Evolutionary conservation across 1,284 basidiomycete genomes (phyloP).

Genomic region (Singerocomus inundabilis): DNA sequence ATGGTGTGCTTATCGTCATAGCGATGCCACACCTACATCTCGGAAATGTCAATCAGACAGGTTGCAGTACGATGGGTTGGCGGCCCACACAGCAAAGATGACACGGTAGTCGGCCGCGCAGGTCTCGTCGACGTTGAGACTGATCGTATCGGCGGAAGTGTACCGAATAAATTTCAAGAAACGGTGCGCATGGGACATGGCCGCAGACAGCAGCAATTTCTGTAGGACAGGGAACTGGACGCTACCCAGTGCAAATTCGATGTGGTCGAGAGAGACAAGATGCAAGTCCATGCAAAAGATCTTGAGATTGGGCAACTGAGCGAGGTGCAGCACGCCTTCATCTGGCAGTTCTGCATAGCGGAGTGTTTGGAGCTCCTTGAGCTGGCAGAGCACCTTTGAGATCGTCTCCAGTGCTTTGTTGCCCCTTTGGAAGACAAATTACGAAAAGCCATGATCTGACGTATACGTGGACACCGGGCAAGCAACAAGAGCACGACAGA

Average conservation of each 20-base stretch:
- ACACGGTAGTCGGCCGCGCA: conserved; percentile 24
- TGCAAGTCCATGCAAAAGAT: conserved; percentile 29
- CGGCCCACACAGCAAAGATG: conserved; percentile 26
- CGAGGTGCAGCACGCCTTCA: conserved; percentile 22
- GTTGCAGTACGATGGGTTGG: conserved; percentile 24
- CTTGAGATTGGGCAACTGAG: conserved; percentile 22
- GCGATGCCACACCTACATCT: conserved; percentile 31
- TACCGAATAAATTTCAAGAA: conserved; percentile 30
- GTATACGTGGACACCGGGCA: conserved; percentile 22
- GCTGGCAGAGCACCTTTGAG: conserved; percentile 23
- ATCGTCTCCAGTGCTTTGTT: conserved; percentile 25
- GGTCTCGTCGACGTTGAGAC: conserved; percentile 33
- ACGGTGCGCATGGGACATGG: conserved; percentile 22
- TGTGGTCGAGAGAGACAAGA: conserved; percentile 20
- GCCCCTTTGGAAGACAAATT: conserved; percentile 29
- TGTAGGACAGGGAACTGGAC: conserved; percentile 23
- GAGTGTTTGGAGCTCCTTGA: conserved; percentile 25
- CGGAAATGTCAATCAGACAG: conserved; percentile 30
- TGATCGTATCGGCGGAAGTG: conserved; percentile 31
- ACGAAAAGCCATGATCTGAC: too few relatives aligned
- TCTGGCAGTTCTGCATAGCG: conserved; percentile 31
- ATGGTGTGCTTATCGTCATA: conserved; percentile 33
- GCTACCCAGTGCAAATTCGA: conserved; percentile 18
- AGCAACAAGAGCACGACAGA: conserved; percentile 23
- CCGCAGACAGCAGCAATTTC: conserved; percentile 21